Evolutionary conservation across 169 alveolate genomes (phyloP).

Genomic region (Eimeria nieschulzi): DNA sequence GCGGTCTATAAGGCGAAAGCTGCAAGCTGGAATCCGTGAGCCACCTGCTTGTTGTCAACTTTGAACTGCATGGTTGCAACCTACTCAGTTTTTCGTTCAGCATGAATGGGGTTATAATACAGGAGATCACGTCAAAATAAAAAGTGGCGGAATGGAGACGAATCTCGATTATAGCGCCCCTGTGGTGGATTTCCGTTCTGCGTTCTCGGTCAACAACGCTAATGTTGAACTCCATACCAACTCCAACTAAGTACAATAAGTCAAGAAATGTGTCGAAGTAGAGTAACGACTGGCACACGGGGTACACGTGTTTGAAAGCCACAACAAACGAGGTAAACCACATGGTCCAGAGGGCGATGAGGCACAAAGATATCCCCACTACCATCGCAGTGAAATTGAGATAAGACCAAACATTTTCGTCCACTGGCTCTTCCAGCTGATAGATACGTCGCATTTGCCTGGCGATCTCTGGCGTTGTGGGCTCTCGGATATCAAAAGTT

Average conservation of each 20-base stretch:
- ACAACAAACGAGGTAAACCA: conserved; percentile 39
- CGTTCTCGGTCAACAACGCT: conserved; percentile 34
- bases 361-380: conserved; percentile 19
- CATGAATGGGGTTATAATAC: conserved; percentile 30
- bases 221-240: conserved; percentile 43
- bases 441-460: conserved; percentile 39
- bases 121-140: conserved; percentile 10
- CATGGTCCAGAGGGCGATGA: conserved; percentile 37
- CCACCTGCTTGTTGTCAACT: too few relatives aligned
- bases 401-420: conserved; percentile 54
- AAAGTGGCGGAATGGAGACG: neutral
- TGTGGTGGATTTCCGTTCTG: conserved; percentile 38
- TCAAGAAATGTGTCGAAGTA: conserved; percentile 24
- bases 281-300: neutral
- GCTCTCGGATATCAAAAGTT: conserved; percentile 43
- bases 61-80: neutral
- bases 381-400: conserved; percentile 25
- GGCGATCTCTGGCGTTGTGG: conserved; percentile 44
- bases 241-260: neutral
- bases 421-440: conserved; percentile 61
- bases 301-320: conserved; percentile 24
- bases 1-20: too few relatives aligned
- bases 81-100: neutral
- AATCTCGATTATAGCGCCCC: conserved; percentile 13
- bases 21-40: too few relatives aligned